Evolutionary conservation across 208 protist species (phyloP).

Genomic region (Acanthamoeba polyphaga): DNA sequence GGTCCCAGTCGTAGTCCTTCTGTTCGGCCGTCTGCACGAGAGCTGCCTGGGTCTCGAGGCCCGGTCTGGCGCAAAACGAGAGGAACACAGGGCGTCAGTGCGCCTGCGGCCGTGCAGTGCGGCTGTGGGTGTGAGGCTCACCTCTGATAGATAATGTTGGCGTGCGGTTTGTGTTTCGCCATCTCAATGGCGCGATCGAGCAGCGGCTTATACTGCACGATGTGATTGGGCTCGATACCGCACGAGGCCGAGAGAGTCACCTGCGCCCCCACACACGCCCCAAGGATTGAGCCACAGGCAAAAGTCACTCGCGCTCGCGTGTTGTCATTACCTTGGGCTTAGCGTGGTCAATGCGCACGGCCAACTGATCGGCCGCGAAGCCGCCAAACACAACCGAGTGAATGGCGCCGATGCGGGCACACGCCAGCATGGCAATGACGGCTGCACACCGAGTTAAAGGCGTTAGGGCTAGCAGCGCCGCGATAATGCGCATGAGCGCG

Average conservation of each 20-base stretch:
- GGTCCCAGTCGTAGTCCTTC: slow-evolving; percentile 4
- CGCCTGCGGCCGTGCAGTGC: neutral
- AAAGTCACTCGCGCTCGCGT: too few relatives aligned
- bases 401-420: slow-evolving; percentile 70
- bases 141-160: slow-evolving; percentile 27
- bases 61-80: neutral
- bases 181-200: slow-evolving; percentile 63
- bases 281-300: too few relatives aligned
- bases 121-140: neutral
- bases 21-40: neutral
- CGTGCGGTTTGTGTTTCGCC: slow-evolving; percentile 1
- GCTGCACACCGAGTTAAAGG: neutral
- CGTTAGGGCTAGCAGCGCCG: neutral
- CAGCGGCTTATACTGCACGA: slow-evolving; percentile 77
- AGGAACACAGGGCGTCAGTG: neutral
- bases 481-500: too few relatives aligned
- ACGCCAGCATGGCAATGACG: slow-evolving; percentile 75
- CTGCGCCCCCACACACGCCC: neutral
- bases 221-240: slow-evolving; percentile 64
- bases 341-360: slow-evolving; percentile 73
- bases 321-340: slow-evolving; percentile 13
- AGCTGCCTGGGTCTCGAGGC: neutral
- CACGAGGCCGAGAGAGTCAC: slow-evolving; percentile 53
- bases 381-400: slow-evolving; percentile 83
- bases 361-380: slow-evolving; percentile 77